Percentiles rank a stretch among this genome's conserved stretches.
These are phyloP conservation scores for Penicillium italicum DNA, from an alignment of 2,329 filamentous ascomycete species.

Conservation along the genomic window DNA sequence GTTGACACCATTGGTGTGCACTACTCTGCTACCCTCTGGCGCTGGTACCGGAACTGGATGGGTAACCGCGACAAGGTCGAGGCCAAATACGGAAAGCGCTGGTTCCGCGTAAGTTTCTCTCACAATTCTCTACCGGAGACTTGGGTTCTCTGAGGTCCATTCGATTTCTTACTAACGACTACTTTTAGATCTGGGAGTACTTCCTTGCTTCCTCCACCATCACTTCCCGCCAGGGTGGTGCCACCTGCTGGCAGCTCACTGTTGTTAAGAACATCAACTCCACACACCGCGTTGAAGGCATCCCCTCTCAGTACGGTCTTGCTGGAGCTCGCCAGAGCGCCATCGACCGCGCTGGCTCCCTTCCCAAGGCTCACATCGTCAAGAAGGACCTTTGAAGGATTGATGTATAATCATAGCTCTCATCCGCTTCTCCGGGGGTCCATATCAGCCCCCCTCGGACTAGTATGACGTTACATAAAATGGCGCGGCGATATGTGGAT, in stretches of 20 bases:
- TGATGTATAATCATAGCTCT: not conserved
- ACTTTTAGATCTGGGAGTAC: slow-evolving; percentile 70
- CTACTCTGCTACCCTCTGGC: slow-evolving; percentile 94
- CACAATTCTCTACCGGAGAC: not conserved
- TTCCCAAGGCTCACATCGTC: slow-evolving; percentile 36
- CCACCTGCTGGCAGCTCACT: slow-evolving; percentile 82
- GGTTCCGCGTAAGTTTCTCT: slow-evolving; percentile 63
- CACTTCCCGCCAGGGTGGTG: slow-evolving; percentile 74
- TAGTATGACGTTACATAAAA: not conserved
- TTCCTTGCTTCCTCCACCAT: slow-evolving; percentile 86
- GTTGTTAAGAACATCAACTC: slow-evolving; percentile 89
- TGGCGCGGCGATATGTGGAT: not conserved
- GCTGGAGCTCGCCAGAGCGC: slow-evolving; percentile 58
- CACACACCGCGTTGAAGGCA: slow-evolving; percentile 74
- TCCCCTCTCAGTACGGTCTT: slow-evolving; percentile 66
- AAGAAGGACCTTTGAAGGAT: slow-evolving; percentile 28
- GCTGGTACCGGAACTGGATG: slow-evolving; percentile 99
- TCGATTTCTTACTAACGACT: not conserved
- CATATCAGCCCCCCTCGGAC: not conserved
- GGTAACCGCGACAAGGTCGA: slow-evolving; percentile 87
- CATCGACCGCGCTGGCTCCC: slow-evolving; percentile 31
- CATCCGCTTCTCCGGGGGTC: not conserved
- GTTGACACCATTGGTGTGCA: slow-evolving; percentile 94
- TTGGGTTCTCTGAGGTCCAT: not conserved
- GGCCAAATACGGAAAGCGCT: slow-evolving; percentile 90